A percentile compares a stretch with the other conserved stretches of the same genome.
Conservation (phyloP, 805 yeast genomes). For the Zygosaccharomyces gambellarensis region DNA sequence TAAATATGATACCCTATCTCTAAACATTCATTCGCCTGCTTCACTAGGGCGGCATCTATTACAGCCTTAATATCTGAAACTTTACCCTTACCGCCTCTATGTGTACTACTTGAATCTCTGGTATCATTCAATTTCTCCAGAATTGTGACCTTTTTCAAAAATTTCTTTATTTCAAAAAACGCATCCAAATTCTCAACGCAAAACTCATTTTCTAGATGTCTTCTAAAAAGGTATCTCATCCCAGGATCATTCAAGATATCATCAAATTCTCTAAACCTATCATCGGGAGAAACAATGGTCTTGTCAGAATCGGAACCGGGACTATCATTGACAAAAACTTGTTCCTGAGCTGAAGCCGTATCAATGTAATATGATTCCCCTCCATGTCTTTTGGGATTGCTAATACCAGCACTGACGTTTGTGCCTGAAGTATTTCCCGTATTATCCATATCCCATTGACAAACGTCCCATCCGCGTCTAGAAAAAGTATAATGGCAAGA, state of each 20-base stretch:
- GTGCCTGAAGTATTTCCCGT: background rate
- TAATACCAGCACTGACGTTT: background rate
- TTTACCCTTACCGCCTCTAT: slow-evolving; percentile 11
- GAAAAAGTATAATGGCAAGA: slow-evolving; percentile 43
- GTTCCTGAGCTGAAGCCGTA: background rate
- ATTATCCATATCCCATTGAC: slow-evolving; percentile 25
- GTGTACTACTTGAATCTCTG: slow-evolving; percentile 9
- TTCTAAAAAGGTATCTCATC: slow-evolving; percentile 57
- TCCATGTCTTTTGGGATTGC: background rate
- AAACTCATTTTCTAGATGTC: slow-evolving; percentile 56
- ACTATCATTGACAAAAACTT: background rate
- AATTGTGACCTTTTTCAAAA: slow-evolving; percentile 43
- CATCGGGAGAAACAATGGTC: slow-evolving; percentile 1
- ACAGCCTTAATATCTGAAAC: slow-evolving; percentile 30
- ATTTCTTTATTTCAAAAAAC: slow-evolving; percentile 52
- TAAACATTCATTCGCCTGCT: slow-evolving; percentile 50
- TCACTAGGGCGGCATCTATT: slow-evolving; percentile 38
- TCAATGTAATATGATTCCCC: background rate
- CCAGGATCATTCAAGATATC: slow-evolving; percentile 70
- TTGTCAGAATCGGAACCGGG: slow-evolving; percentile 4
- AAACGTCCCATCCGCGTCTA: slow-evolving; percentile 38
- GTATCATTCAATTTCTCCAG: slow-evolving; percentile 40
- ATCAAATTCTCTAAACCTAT: slow-evolving; percentile 22
- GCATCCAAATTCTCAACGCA: slow-evolving; percentile 79
- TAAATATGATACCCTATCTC: slow-evolving; percentile 61